Conservation (phyloP, 768 basidiomycete genomes). For the Epithele typhae region DNA sequence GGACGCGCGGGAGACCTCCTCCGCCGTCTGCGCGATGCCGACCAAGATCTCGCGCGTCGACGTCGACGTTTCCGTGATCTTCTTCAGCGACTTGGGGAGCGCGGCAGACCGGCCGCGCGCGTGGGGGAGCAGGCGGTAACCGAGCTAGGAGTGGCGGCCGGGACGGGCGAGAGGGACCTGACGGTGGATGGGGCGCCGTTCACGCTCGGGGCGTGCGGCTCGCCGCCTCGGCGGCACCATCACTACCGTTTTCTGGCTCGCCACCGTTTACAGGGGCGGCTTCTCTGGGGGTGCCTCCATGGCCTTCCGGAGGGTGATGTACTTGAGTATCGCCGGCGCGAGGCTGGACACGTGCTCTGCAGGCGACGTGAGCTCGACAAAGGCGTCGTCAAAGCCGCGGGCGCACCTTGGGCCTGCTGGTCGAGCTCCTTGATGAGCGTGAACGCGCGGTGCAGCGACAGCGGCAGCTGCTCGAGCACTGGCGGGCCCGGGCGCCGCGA, state of each 20-base stretch:
- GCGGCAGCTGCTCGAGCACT: slow-evolving; percentile 79
- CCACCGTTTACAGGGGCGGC: not conserved
- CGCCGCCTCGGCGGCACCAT: too few relatives aligned
- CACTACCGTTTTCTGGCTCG: too few relatives aligned
- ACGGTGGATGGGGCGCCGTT: too few relatives aligned
- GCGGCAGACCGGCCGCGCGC: not conserved
- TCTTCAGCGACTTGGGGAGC: not conserved
- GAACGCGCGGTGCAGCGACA: slow-evolving; percentile 68
- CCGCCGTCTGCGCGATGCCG: slow-evolving; percentile 53
- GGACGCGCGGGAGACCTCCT: slow-evolving; percentile 56
- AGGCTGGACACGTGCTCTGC: slow-evolving; percentile 35
- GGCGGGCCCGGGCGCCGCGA: not conserved
- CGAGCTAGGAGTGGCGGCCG: not conserved
- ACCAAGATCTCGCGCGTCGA: slow-evolving; percentile 50
- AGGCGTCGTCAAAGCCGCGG: too few relatives aligned
- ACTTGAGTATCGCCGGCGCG: slow-evolving; percentile 43
- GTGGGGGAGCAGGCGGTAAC: not conserved
- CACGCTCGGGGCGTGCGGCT: too few relatives aligned
- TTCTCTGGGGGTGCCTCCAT: slow-evolving; percentile 12
- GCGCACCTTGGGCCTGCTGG: slow-evolving; percentile 51
- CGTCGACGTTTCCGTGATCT: slow-evolving; percentile 14
- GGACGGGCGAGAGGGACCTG: too few relatives aligned
- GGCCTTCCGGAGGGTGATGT: slow-evolving; percentile 36
- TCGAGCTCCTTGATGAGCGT: slow-evolving; percentile 71
- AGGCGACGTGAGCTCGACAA: not conserved